A percentile compares a stretch with the other conserved stretches of the same genome.
phyloP scores from a whole-genome alignment of 2,329 filamentous ascomycete species.

The Cordyceps farinosa region DNA sequence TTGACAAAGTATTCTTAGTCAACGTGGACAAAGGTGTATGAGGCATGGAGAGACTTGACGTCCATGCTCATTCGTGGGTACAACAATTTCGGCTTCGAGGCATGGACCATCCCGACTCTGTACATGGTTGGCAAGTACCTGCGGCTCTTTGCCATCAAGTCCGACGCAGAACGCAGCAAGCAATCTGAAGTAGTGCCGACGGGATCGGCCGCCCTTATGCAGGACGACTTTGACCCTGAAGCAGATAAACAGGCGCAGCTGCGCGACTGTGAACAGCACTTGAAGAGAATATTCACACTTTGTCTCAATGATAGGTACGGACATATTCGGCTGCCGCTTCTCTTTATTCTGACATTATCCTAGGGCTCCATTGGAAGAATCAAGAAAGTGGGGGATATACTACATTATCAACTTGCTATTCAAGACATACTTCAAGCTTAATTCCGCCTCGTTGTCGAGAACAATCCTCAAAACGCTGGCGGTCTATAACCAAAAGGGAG shows the following conservation, averaged over 20 bases:
- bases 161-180: constrained; percentile 65
- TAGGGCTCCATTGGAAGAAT: constrained; percentile 79
- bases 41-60: constrained; percentile 81
- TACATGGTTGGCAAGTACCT: constrained; percentile 86
- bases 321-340: constrained; percentile 19
- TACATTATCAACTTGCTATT: constrained; percentile 92
- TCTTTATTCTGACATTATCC: not conserved
- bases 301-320: constrained; percentile 84
- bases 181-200: constrained; percentile 33
- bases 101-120: constrained; percentile 90
- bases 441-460: constrained; percentile 82
- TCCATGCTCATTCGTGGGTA: constrained; percentile 78
- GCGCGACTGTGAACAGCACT: constrained; percentile 83
- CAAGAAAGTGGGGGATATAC: constrained; percentile 97
- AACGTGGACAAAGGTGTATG: constrained; percentile 82
- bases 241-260: constrained; percentile 77
- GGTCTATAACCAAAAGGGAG: constrained; percentile 64
- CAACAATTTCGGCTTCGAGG: constrained; percentile 68
- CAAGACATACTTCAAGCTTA: constrained; percentile 97
- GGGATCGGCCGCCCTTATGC: constrained; percentile 48
- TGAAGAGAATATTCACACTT: constrained; percentile 88
- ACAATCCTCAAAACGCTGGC: constrained; percentile 82
- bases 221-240: constrained; percentile 79
- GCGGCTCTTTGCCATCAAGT: constrained; percentile 82
- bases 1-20: constrained; percentile 32